phyloP scores from a whole-genome alignment of 805 yeast genomes.

The Candida schatavii region DNA sequence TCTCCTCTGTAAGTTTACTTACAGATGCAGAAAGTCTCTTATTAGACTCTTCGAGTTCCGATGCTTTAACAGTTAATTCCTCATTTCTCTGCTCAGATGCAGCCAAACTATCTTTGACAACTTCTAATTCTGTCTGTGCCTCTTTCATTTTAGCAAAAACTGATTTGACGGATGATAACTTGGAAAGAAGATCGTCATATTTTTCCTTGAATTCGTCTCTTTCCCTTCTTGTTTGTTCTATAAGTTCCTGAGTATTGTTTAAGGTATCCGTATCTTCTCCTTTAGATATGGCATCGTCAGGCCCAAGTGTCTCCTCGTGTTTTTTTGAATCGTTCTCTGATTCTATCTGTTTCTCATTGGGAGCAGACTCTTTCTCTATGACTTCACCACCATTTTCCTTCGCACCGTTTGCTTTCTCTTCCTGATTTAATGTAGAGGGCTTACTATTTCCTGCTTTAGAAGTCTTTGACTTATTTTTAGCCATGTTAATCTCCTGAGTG shows the following conservation, averaged over 20 bases:
- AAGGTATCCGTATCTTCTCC: too few species aligned
- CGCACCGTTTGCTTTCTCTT: slow-evolving; percentile 1
- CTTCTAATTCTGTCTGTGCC: slow-evolving; percentile 60
- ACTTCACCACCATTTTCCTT: slow-evolving; percentile 4
- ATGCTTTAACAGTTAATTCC: slow-evolving; percentile 12
- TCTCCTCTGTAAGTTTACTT: slow-evolving; percentile 26
- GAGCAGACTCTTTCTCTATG: neutral
- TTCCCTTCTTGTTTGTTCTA: slow-evolving; percentile 43
- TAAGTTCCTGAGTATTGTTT: slow-evolving; percentile 23
- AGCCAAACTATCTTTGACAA: slow-evolving; percentile 45
- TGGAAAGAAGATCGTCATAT: slow-evolving; percentile 59
- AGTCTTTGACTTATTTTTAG: slow-evolving; percentile 17
- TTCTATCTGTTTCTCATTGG: neutral
- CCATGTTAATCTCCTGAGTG: slow-evolving; percentile 15
- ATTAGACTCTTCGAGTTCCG: slow-evolving; percentile 4
- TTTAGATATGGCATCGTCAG: too few species aligned
- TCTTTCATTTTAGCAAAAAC: slow-evolving; percentile 72
- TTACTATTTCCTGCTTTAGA: slow-evolving; percentile 1
- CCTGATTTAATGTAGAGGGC: slow-evolving; percentile 1
- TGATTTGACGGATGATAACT: slow-evolving; percentile 70
- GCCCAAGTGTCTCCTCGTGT: neutral
- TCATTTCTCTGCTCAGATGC: slow-evolving; percentile 24
- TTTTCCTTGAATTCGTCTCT: slow-evolving; percentile 56
- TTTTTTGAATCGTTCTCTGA: neutral
- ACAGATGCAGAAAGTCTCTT: slow-evolving; percentile 7